phyloP scores from a whole-genome alignment of 2,329 filamentous ascomycete genomes.

The Aspergillus jensenii region DNA sequence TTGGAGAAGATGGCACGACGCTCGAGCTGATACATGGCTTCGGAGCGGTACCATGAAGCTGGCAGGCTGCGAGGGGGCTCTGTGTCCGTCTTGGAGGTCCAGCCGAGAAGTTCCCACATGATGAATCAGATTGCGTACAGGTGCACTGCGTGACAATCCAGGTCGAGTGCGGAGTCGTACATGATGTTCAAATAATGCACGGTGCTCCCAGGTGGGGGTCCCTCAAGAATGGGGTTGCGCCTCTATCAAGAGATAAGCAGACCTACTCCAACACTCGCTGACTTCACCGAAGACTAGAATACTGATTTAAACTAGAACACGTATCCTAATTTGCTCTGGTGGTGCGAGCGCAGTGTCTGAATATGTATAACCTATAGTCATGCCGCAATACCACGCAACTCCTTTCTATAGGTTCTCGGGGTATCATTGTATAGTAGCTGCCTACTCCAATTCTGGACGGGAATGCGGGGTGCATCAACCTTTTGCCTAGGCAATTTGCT shows the following conservation, averaged over 20 bases:
- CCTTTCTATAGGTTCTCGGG: too few species aligned
- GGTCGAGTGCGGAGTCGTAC: neutral
- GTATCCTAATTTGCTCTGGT: too few species aligned
- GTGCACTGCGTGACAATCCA: neutral
- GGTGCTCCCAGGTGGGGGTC: neutral
- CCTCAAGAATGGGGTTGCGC: neutral
- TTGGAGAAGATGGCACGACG: constrained; percentile 28
- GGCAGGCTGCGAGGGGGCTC: constrained; percentile 18
- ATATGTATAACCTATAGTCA: too few species aligned
- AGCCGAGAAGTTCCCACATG: constrained; percentile 11
- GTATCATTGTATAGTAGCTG: too few species aligned
- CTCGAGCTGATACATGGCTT: constrained; percentile 26
- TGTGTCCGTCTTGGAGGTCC: neutral
- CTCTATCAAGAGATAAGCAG: neutral
- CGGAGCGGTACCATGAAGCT: constrained; percentile 28
- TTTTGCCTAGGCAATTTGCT: too few species aligned
- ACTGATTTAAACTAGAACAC: too few species aligned
- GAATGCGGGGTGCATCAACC: too few species aligned
- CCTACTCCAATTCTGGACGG: too few species aligned
- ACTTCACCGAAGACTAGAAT: too few species aligned
- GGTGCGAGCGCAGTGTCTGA: too few species aligned
- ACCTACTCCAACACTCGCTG: neutral
- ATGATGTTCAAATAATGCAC: too few species aligned
- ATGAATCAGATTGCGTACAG: neutral
- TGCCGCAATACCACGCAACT: too few species aligned